A percentile compares a stretch with the other conserved stretches of the same genome.
phyloP scores from a whole-genome alignment of 1,284 basidiomycete genomes.

The Marasmius fiardii region DNA sequence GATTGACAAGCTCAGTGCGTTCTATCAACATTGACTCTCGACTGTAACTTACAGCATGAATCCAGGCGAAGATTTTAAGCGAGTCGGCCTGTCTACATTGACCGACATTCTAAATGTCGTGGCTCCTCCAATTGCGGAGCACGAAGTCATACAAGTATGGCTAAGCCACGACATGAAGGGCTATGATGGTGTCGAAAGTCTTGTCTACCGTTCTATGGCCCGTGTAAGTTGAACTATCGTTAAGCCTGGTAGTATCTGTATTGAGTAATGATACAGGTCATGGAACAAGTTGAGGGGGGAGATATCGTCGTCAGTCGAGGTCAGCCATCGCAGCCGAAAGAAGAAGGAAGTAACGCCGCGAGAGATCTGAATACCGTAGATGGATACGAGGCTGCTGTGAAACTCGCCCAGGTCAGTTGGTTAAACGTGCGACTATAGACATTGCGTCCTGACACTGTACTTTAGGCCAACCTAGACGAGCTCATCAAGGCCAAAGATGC shows the following conservation, averaged over 20 bases:
- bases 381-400: conserved; percentile 79
- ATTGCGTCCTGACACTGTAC: not conserved
- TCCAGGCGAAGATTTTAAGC: conserved; percentile 82
- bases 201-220: conserved; percentile 87
- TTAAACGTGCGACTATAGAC: not conserved
- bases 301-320: conserved; percentile 87
- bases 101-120: conserved; percentile 94
- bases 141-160: conserved; percentile 96
- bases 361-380: conserved; percentile 83
- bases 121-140: conserved; percentile 96
- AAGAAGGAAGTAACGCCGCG: conserved; percentile 34
- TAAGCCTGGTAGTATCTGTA: not conserved
- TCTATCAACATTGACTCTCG: not conserved
- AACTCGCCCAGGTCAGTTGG: conserved; percentile 68
- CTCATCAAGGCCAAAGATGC: conserved; percentile 61
- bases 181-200: conserved; percentile 92
- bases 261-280: conserved; percentile 48
- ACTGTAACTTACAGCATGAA: not conserved
- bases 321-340: conserved; percentile 69
- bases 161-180: conserved; percentile 96
- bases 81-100: conserved; percentile 82
- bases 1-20: conserved; percentile 75
- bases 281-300: conserved; percentile 93
- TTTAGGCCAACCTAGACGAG: conserved; percentile 76
- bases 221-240: conserved; percentile 46